These are phyloP conservation scores for Royoungia palumana DNA, from an alignment of 768 basidiomycete species.

Conservation along the genomic window DNA sequence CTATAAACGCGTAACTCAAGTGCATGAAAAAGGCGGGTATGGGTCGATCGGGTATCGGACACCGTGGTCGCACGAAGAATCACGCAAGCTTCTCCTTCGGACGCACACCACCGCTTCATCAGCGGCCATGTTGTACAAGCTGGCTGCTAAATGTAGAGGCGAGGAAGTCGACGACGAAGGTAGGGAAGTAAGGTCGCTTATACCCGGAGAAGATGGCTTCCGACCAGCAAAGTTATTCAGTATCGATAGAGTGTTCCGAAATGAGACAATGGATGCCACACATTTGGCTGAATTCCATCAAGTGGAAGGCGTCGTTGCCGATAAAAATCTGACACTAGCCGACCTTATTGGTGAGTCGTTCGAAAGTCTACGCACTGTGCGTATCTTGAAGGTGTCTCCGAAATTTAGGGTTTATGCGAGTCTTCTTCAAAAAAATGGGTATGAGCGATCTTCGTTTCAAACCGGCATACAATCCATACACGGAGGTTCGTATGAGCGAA, in stretches of 20 bases:
- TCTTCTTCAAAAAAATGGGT: conserved; percentile 98
- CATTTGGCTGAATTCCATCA: conserved; percentile 99
- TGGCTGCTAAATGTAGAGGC: conserved; percentile 80
- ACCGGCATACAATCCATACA: conserved; percentile 98
- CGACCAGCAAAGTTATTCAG: conserved; percentile 92
- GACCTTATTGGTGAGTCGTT: conserved; percentile 80
- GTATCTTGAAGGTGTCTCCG: background rate
- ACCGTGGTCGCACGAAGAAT: conserved; percentile 92
- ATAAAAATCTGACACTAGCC: conserved; percentile 86
- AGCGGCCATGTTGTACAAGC: conserved; percentile 88
- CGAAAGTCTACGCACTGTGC: background rate
- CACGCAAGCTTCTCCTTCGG: conserved; percentile 85
- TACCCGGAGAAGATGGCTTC: conserved; percentile 63
- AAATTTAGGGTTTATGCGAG: conserved; percentile 87
- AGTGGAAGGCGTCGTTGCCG: conserved; percentile 99
- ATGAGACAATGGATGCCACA: conserved; percentile 97
- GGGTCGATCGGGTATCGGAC: conserved; percentile 97
- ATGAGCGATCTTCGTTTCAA: conserved; percentile 94
- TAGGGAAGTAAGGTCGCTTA: conserved; percentile 6
- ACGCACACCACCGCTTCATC: conserved; percentile 98
- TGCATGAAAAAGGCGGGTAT: conserved; percentile 84
- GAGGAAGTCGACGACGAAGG: conserved; percentile 44
- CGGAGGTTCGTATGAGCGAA: conserved; percentile 56
- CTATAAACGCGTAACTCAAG: conserved; percentile 77
- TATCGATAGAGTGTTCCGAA: conserved; percentile 97